A percentile compares a stretch with the other conserved stretches of the same genome.
These are phyloP conservation scores for Sophora flavescens DNA, from an alignment of 306 rosid genomes.

Conservation along the genomic window DNA sequence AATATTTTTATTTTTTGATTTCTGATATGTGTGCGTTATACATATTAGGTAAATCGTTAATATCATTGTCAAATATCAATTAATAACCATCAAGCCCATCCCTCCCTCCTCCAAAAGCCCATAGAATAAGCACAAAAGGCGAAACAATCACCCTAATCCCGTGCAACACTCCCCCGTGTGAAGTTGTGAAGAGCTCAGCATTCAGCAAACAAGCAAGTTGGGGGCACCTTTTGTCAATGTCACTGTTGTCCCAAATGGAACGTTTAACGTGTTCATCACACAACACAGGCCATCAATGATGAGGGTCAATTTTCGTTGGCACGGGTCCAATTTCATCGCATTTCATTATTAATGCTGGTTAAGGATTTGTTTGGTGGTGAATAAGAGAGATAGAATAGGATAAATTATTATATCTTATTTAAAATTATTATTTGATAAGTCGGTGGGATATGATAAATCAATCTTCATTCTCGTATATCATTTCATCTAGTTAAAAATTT, in stretches of 20 bases:
- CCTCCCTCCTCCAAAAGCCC: constrained; percentile 40
- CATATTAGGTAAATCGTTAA: too few relatives aligned
- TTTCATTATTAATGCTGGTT: too few relatives aligned
- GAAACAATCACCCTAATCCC: constrained; percentile 49
- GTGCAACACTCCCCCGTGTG: constrained; percentile 53
- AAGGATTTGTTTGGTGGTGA: too few relatives aligned
- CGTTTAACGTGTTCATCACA: background rate
- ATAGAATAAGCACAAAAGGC: background rate
- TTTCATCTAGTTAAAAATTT: too few relatives aligned
- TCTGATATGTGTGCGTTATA: too few relatives aligned
- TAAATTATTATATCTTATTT: too few relatives aligned
- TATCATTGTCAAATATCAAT: background rate
- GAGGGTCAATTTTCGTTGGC: background rate
- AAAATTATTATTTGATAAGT: too few relatives aligned
- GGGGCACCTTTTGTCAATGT: constrained; percentile 34
- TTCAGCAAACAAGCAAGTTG: background rate
- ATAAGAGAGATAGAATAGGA: too few relatives aligned
- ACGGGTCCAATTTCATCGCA: background rate
- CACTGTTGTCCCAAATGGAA: constrained; percentile 6
- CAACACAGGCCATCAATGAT: background rate
- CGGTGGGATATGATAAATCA: too few relatives aligned
- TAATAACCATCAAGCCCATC: constrained; percentile 18
- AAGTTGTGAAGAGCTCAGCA: constrained; percentile 31
- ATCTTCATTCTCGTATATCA: too few relatives aligned
- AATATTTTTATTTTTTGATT: too few relatives aligned